Percentiles rank a stretch among this genome's conserved stretches.
Conservation (phyloP, 2,329 filamentous ascomycete genomes). For the Tolypocladium ophioglossoides region DNA sequence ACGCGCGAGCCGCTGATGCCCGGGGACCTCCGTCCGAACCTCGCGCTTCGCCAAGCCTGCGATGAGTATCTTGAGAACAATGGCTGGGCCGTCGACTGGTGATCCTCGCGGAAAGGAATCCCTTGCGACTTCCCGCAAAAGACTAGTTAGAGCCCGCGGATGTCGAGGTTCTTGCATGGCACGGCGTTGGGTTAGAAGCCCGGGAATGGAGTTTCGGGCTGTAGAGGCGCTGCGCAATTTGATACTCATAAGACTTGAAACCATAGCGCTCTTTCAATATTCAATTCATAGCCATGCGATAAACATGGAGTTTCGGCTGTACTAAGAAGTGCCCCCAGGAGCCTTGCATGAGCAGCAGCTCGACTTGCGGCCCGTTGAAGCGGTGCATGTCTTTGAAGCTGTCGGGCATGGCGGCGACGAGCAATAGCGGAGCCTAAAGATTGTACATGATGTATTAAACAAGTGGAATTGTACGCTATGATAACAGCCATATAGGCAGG, state of each 20-base stretch:
- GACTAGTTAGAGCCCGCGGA: too few relatives aligned
- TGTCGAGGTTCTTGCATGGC: background rate
- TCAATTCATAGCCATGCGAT: background rate
- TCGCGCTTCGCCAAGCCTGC: conserved; percentile 71
- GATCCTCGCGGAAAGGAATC: background rate
- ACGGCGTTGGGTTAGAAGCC: background rate
- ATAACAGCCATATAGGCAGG: too few relatives aligned
- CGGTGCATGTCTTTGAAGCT: too few relatives aligned
- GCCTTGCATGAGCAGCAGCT: too few relatives aligned
- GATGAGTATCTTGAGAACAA: conserved; percentile 78
- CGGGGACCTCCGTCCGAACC: conserved; percentile 68
- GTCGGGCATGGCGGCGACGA: too few relatives aligned
- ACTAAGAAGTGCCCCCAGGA: too few relatives aligned
- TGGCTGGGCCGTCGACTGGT: conserved; percentile 92
- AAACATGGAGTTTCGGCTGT: too few relatives aligned
- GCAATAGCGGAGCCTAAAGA: too few relatives aligned
- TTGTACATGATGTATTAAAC: too few relatives aligned
- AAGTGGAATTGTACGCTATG: too few relatives aligned
- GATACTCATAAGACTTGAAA: background rate
- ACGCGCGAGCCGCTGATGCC: conserved; percentile 64
- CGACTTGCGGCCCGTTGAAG: too few relatives aligned
- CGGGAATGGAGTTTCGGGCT: background rate
- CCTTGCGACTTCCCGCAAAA: background rate
- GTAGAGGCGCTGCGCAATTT: background rate
- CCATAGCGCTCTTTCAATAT: background rate